phyloP scores from a whole-genome alignment of 371 early-diverging fungal species.

The Syncephalastrum sp. region DNA sequence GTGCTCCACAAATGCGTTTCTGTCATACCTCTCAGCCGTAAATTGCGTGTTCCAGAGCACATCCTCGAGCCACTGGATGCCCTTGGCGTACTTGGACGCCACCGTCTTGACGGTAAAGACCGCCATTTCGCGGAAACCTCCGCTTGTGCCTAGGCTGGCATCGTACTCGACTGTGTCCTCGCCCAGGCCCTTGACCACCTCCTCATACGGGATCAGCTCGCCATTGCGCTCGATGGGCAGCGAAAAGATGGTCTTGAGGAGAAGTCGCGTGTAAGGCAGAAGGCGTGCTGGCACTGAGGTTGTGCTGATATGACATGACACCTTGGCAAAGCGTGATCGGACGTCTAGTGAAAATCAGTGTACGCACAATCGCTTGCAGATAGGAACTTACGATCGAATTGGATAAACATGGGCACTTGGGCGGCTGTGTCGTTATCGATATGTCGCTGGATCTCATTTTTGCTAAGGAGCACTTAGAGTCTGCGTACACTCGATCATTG shows the following conservation, averaged over 20 bases:
- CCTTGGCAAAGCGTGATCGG: constrained; percentile 57
- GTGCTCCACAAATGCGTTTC: neutral
- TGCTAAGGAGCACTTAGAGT: constrained; percentile 16
- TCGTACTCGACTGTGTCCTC: constrained; percentile 59
- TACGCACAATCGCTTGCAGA: neutral
- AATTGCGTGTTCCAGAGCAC: constrained; percentile 66
- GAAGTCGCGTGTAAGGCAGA: constrained; percentile 57
- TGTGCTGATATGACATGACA: constrained; percentile 51
- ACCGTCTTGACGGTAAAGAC: constrained; percentile 53
- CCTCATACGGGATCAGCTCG: constrained; percentile 50
- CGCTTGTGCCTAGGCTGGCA: constrained; percentile 45
- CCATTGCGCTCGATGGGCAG: constrained; percentile 54
- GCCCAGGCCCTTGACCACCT: constrained; percentile 57
- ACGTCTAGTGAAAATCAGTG: constrained; percentile 39
- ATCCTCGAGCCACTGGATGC: constrained; percentile 61
- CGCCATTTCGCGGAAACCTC: constrained; percentile 51
- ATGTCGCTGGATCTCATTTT: constrained; percentile 54
- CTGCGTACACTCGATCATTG: no score
- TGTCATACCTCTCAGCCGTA: constrained; percentile 44
- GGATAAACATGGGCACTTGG: constrained; percentile 61
- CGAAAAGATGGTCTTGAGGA: constrained; percentile 59
- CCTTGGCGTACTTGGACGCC: constrained; percentile 49
- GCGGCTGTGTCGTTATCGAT: constrained; percentile 47
- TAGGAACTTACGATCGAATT: constrained; percentile 57
- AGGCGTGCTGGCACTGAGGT: constrained; percentile 49